Percentiles rank a stretch among this genome's conserved stretches.
Conservation (phyloP, 805 yeast genomes). For the Yueomyces sinensis region DNA sequence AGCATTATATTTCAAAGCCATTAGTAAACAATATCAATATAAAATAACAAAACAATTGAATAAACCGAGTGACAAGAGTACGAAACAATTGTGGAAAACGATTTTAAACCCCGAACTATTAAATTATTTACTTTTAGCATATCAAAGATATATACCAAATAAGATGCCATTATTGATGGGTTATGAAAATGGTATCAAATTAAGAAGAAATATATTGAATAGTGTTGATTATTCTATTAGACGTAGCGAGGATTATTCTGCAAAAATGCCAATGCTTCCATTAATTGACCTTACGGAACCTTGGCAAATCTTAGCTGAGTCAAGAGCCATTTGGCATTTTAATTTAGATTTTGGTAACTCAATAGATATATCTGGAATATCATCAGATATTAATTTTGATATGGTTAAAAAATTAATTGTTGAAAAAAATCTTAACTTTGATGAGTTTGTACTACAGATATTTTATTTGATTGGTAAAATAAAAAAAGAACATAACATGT, state of each 20-base stretch:
- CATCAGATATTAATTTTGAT: conserved; percentile 29
- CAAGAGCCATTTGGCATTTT: conserved; percentile 55
- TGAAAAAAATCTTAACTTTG: conserved; percentile 22
- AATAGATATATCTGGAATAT: conserved; percentile 32
- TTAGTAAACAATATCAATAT: conserved; percentile 19
- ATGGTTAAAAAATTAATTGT: conserved; percentile 24
- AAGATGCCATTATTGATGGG: conserved; percentile 26
- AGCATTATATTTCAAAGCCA: conserved; percentile 42
- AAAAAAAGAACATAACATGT: conserved; percentile 10
- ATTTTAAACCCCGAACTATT: conserved; percentile 29
- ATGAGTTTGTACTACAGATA: conserved; percentile 12
- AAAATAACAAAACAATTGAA: conserved; percentile 1
- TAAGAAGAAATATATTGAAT: conserved; percentile 34
- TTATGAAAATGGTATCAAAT: conserved; percentile 32
- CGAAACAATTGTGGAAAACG: conserved; percentile 10
- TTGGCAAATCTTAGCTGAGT: conserved; percentile 50
- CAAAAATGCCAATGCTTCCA: conserved; percentile 58
- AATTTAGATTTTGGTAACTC: conserved; percentile 21
- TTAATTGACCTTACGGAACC: conserved; percentile 27
- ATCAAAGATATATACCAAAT: conserved; percentile 27
- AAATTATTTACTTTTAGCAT: conserved; percentile 35
- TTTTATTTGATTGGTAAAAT: conserved; percentile 6
- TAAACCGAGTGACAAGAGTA: neutral
- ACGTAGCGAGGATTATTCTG: conserved; percentile 5
- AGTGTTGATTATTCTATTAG: conserved; percentile 28